phyloP scores from a whole-genome alignment of 1,284 basidiomycete species.

The Sutorius eximius region DNA sequence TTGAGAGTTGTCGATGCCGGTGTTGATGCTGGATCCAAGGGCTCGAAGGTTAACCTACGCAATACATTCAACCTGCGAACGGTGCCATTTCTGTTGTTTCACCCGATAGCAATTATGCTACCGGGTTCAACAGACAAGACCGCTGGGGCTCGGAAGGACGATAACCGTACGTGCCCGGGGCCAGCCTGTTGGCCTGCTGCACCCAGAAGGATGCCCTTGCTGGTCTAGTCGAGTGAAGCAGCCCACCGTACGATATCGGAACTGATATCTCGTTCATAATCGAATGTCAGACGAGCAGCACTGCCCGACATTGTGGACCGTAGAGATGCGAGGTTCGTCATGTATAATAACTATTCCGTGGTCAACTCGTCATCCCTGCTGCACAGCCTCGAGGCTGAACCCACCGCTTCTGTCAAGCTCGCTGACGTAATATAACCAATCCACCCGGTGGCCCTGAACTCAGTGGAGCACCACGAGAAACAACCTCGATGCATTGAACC shows the following conservation, averaged over 20 bases:
- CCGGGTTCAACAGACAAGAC: too few relatives aligned
- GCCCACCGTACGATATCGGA: not conserved
- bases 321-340: too few relatives aligned
- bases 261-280: not conserved
- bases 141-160: too few relatives aligned
- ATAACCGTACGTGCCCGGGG: too few relatives aligned
- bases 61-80: not conserved
- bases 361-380: not conserved
- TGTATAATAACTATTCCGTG: not conserved
- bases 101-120: too few relatives aligned
- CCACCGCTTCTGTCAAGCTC: not conserved
- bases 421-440: slow-evolving; percentile 24
- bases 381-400: slow-evolving; percentile 2
- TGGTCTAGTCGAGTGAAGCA: too few relatives aligned
- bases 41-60: not conserved
- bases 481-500: slow-evolving; percentile 12
- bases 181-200: not conserved
- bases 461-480: slow-evolving; percentile 1
- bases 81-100: too few relatives aligned
- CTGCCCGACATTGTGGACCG: too few relatives aligned
- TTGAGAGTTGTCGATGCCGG: not conserved
- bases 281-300: not conserved
- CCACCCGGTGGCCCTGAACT: not conserved
- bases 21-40: not conserved
- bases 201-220: not conserved